A percentile compares a stretch with the other conserved stretches of the same genome.
Evolutionary conservation across 2,329 filamentous ascomycete species (phyloP).

Genomic region (Polytolypa hystricis): DNA sequence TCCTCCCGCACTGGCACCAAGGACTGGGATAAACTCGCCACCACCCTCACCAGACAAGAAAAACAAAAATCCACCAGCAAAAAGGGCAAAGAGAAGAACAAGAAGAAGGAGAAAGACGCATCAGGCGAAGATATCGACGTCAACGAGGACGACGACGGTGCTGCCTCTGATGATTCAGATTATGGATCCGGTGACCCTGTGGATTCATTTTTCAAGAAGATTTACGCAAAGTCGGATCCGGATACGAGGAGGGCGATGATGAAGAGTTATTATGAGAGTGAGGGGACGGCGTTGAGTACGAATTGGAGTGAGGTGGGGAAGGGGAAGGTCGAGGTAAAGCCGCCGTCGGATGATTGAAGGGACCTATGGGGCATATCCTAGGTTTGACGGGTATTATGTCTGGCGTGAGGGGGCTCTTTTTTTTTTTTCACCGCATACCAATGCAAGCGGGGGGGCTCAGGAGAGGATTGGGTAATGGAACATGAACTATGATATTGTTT

Average conservation of each 20-base stretch:
- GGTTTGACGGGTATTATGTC: no score
- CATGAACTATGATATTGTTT: no score
- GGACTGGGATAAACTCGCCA: constrained; percentile 76
- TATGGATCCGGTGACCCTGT: constrained; percentile 50
- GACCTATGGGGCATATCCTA: no score
- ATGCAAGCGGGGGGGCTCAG: no score
- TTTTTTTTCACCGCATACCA: no score
- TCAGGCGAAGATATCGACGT: constrained; percentile 21
- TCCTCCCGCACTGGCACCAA: constrained; percentile 75
- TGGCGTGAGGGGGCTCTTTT: no score
- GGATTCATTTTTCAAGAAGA: constrained; percentile 77
- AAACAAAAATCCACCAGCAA: constrained; percentile 21
- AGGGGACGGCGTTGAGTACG: constrained; percentile 83
- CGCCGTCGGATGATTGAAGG: constrained; percentile 10
- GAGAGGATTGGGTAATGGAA: no score
- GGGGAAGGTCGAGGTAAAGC: constrained; percentile 49
- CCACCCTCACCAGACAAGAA: constrained; percentile 36
- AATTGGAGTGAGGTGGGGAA: constrained; percentile 76
- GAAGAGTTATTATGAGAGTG: constrained; percentile 92
- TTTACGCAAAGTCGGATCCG: constrained; percentile 65
- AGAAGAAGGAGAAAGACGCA: constrained; percentile 16
- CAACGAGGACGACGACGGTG: constrained; percentile 33
- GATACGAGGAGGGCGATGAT: constrained; percentile 91
- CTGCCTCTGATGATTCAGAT: constrained; percentile 44
- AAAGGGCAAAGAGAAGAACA: constrained; percentile 14